Evolutionary conservation across 345 rosid genomes (phyloP).

Genomic region (Ceriops tagal): DNA sequence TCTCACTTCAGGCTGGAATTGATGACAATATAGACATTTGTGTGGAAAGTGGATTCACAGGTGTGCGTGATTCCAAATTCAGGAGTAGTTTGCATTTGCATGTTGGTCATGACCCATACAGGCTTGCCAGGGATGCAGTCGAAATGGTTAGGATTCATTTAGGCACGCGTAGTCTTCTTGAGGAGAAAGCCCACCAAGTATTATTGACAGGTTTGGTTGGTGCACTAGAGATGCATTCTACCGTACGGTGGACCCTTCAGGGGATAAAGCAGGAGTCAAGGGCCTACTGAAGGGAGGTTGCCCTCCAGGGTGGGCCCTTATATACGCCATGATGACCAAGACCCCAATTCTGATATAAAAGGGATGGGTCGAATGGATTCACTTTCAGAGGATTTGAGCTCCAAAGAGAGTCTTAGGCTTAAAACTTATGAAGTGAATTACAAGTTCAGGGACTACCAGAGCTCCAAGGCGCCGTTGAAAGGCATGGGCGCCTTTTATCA

Average conservation of each 20-base stretch:
- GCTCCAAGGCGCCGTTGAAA: not conserved
- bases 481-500: not conserved
- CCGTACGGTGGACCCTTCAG: slow-evolving; percentile 13
- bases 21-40: slow-evolving; percentile 58
- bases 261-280: slow-evolving; percentile 52
- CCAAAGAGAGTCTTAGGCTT: not conserved
- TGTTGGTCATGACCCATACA: slow-evolving; percentile 58
- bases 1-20: slow-evolving; percentile 49
- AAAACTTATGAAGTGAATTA: not conserved
- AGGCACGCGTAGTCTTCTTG: slow-evolving; percentile 59
- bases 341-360: slow-evolving; percentile 48
- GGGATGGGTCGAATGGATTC: slow-evolving; percentile 39
- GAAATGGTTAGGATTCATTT: slow-evolving; percentile 51
- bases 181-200: slow-evolving; percentile 73
- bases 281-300: slow-evolving; percentile 72
- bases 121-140: slow-evolving; percentile 62
- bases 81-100: slow-evolving; percentile 48
- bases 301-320: slow-evolving; percentile 74
- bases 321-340: slow-evolving; percentile 54
- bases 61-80: slow-evolving; percentile 26
- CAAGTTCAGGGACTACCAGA: not conserved
- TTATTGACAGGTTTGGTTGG: slow-evolving; percentile 89
- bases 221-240: slow-evolving; percentile 96
- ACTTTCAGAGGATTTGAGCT: no score
- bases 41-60: slow-evolving; percentile 52